phyloP scores from a whole-genome alignment of 257 asterid species.

The Przewalskia tangutica region DNA sequence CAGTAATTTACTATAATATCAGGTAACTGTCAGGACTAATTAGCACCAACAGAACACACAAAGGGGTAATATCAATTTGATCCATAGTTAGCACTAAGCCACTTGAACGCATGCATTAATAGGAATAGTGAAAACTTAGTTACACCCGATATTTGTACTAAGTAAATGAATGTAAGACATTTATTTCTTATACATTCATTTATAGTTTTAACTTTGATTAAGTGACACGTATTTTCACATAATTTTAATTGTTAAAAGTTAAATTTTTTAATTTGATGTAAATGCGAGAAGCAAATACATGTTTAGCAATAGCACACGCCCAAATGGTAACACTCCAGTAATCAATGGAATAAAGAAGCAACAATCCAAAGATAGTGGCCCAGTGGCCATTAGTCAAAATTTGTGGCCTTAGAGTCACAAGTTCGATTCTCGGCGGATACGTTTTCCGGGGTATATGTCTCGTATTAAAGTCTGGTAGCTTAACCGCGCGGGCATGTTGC shows the following conservation, averaged over 20 bases:
- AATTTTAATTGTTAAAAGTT: not conserved
- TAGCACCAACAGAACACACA: not conserved
- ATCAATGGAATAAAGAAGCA: not conserved
- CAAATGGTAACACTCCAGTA: not conserved
- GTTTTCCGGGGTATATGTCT: too few relatives aligned
- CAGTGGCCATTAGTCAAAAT: too few relatives aligned
- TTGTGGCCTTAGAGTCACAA: too few relatives aligned
- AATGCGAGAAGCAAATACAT: not conserved
- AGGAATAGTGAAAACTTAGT: not conserved
- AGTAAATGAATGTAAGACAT: not conserved
- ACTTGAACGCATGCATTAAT: not conserved
- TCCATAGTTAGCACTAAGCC: not conserved
- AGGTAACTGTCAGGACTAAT: not conserved
- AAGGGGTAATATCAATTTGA: not conserved
- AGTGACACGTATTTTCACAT: not conserved
- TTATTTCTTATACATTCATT: not conserved
- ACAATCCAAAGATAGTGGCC: too few relatives aligned
- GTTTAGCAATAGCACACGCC: not conserved
- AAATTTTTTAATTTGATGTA: not conserved
- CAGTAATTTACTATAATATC: not conserved
- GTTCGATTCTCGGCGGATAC: too few relatives aligned
- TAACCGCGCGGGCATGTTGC: too few relatives aligned
- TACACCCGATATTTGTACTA: not conserved
- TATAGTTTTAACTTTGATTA: not conserved
- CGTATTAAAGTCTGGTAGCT: too few relatives aligned